Percentiles rank a stretch among this genome's conserved stretches.
Conservation (phyloP, 2,329 filamentous ascomycete genomes). For the Diaporthe eres region DNA sequence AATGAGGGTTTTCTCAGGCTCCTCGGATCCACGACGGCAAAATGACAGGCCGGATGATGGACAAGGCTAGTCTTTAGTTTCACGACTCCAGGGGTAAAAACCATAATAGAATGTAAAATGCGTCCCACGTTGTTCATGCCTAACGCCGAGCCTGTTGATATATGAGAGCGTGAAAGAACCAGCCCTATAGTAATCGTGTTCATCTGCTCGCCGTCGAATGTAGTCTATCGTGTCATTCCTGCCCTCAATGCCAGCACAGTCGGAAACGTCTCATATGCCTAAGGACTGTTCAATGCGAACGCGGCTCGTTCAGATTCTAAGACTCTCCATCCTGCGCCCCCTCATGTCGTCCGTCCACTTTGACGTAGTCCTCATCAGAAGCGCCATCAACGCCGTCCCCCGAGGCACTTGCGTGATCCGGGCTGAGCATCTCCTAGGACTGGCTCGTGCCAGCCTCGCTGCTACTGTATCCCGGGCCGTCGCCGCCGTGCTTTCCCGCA, state of each 20-base stretch:
- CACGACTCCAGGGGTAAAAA: slow-evolving; percentile 22
- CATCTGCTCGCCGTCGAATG: slow-evolving; percentile 30
- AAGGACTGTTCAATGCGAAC: background rate
- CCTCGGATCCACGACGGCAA: slow-evolving; percentile 46
- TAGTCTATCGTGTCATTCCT: slow-evolving; percentile 25
- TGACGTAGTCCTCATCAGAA: background rate
- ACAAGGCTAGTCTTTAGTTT: slow-evolving; percentile 54
- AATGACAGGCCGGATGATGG: slow-evolving; percentile 48
- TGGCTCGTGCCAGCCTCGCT: background rate
- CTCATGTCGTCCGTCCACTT: background rate
- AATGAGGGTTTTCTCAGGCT: slow-evolving; percentile 59
- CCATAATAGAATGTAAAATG: slow-evolving; percentile 38
- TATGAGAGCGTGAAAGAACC: background rate
- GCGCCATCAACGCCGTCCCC: background rate
- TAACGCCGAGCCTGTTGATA: background rate
- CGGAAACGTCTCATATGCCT: background rate
- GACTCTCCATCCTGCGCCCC: background rate
- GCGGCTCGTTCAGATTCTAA: background rate
- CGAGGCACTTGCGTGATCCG: background rate
- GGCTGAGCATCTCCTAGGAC: slow-evolving; percentile 18
- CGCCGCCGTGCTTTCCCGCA: background rate
- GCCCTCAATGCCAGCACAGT: slow-evolving; percentile 1
- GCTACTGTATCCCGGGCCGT: background rate
- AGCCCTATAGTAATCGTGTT: background rate
- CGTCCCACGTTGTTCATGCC: slow-evolving; percentile 7